Conservation (phyloP, 1,284 basidiomycete genomes). For the Malassezia dermatis region DNA sequence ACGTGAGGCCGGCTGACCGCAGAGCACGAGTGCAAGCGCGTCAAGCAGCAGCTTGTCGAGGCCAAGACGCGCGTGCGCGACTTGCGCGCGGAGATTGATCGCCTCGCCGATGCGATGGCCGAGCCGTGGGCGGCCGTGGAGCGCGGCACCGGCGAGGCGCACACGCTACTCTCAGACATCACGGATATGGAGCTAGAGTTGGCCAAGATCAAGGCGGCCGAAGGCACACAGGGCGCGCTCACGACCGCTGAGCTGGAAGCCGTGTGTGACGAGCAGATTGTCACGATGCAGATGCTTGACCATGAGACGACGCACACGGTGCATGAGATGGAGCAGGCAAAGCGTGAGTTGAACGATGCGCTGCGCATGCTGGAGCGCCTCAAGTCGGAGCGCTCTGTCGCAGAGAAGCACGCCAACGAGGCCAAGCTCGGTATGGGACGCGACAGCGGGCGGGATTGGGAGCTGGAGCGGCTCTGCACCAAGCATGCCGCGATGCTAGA, state of each 20-base stretch:
- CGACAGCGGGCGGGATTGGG: conserved; percentile 31
- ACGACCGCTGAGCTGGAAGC: conserved; percentile 33
- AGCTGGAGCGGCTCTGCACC: conserved; percentile 31
- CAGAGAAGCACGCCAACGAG: conserved; percentile 35
- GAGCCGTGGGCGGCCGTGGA: conserved; percentile 28
- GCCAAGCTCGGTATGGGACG: conserved; percentile 33
- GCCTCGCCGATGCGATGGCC: conserved; percentile 22
- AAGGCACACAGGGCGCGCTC: conserved; percentile 26
- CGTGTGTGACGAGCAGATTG: conserved; percentile 27
- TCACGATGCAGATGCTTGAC: conserved; percentile 31
- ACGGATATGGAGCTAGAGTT: conserved; percentile 39
- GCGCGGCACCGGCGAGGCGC: conserved; percentile 22
- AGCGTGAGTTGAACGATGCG: conserved; percentile 29
- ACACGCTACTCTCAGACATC: conserved; percentile 28
- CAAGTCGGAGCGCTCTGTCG: conserved; percentile 30
- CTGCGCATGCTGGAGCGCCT: conserved; percentile 29
- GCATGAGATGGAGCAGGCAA: conserved; percentile 28
- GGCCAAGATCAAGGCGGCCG: conserved; percentile 31
- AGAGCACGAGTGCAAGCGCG: conserved; percentile 26
- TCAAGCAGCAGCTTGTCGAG: conserved; percentile 35
- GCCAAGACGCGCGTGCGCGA: conserved; percentile 31
- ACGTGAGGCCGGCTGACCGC: not conserved
- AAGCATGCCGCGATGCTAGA: conserved; percentile 11
- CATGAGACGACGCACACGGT: conserved; percentile 25
- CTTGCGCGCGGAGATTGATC: conserved; percentile 28